phyloP scores from a whole-genome alignment of 2,329 filamentous ascomycete species.

The Cylindrodendrum hubeiense region DNA sequence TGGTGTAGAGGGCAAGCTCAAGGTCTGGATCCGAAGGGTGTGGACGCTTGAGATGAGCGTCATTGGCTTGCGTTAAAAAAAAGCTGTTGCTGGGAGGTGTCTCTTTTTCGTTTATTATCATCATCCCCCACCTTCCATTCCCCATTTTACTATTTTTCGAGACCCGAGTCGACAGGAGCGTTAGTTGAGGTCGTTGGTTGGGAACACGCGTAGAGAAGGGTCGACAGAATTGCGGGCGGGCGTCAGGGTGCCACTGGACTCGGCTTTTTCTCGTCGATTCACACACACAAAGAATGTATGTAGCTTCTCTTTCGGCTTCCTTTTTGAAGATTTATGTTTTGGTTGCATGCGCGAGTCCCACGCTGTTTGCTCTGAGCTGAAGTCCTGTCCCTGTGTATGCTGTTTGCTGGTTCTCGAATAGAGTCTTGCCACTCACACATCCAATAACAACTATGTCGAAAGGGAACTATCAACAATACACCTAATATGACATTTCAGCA shows the following conservation, averaged over 20 bases:
- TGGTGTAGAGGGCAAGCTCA: constrained; percentile 90
- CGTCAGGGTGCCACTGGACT: constrained; percentile 45
- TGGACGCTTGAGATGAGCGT: constrained; percentile 99
- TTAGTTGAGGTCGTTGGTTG: constrained; percentile 30
- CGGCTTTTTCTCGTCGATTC: constrained; percentile 31
- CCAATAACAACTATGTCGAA: no score
- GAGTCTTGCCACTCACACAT: no score
- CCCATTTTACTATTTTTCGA: constrained; percentile 28
- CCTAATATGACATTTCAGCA: no score
- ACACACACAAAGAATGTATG: constrained; percentile 22
- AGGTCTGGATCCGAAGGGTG: constrained; percentile 97
- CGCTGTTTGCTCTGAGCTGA: not conserved
- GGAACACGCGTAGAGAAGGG: constrained; percentile 31
- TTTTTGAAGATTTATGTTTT: constrained; percentile 4
- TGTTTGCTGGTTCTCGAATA: not conserved
- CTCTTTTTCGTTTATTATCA: constrained; percentile 31
- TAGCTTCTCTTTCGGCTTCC: not conserved
- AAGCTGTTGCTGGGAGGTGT: constrained; percentile 17
- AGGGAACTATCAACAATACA: no score
- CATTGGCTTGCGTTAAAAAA: constrained; percentile 78
- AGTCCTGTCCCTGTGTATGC: not conserved
- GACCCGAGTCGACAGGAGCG: constrained; percentile 31
- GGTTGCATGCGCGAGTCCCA: not conserved
- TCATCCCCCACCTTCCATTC: constrained; percentile 25
- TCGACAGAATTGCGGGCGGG: constrained; percentile 42